Percentiles rank a stretch among this genome's conserved stretches.
Conservation (phyloP, 192 early-diverging fungal genomes). For the Coemansia sp. region DNA sequence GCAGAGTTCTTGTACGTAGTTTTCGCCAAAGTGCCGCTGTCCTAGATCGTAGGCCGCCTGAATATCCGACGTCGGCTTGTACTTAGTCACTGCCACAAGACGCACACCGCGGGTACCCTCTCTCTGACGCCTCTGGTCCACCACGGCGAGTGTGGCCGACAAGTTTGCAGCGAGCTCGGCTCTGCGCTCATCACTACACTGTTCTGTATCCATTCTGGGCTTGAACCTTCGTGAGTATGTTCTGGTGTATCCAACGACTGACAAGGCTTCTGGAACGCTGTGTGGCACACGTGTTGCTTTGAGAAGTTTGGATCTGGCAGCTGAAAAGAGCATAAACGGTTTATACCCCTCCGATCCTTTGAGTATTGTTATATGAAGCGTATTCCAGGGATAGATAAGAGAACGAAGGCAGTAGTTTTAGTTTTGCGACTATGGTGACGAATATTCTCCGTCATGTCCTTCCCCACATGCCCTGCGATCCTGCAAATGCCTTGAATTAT, state of each 20-base stretch:
- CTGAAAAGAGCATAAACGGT: no score
- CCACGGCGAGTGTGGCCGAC: background rate
- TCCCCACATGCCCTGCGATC: no score
- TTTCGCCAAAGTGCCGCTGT: conserved; percentile 96
- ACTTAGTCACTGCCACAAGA: conserved; percentile 94
- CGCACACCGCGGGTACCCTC: conserved; percentile 41
- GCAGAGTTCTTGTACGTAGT: conserved; percentile 93
- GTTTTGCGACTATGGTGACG: no score
- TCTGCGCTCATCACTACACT: conserved; percentile 22
- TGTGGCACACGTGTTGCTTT: no score
- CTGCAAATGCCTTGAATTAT: no score
- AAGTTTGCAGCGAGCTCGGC: conserved; percentile 25
- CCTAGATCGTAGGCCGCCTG: conserved; percentile 73
- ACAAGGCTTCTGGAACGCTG: no score
- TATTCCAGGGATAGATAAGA: no score
- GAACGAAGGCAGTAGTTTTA: no score
- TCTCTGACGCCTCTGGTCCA: conserved; percentile 1
- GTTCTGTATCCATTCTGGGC: conserved; percentile 13
- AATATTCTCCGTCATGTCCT: no score
- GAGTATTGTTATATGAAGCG: no score
- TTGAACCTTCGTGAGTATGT: background rate
- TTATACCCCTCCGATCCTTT: no score
- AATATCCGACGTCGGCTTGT: conserved; percentile 83
- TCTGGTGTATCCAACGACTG: background rate
- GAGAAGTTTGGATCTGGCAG: no score